These are phyloP conservation scores for Polyporus arcularius DNA, from an alignment of 768 basidiomycete species.

Conservation along the genomic window DNA sequence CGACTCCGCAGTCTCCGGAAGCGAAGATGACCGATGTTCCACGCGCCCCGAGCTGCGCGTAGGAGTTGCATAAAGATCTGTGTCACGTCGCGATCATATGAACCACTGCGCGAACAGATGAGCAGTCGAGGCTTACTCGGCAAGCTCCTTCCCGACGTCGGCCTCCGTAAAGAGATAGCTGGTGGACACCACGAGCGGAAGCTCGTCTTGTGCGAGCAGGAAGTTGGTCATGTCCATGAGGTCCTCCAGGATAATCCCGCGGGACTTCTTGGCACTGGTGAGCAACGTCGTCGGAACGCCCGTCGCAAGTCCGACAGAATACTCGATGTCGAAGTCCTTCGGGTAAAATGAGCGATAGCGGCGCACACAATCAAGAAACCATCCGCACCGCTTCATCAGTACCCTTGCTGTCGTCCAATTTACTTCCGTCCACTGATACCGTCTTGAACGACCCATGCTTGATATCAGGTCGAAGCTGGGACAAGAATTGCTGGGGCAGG, in stretches of 20 bases:
- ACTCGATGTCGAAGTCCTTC: conserved; percentile 36
- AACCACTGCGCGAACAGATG: neutral
- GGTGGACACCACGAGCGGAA: conserved; percentile 33
- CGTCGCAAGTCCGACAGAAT: conserved; percentile 35
- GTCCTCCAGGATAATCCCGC: conserved; percentile 30
- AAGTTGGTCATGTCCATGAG: conserved; percentile 34
- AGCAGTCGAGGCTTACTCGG: conserved; percentile 8
- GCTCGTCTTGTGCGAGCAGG: conserved; percentile 21
- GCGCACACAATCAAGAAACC: conserved; percentile 25
- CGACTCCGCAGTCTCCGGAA: conserved; percentile 39
- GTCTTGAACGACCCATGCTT: conserved; percentile 15
- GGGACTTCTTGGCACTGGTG: conserved; percentile 21
- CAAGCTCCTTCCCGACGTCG: conserved; percentile 19
- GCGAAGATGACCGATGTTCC: conserved; percentile 37
- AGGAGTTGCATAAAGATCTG: conserved; percentile 34
- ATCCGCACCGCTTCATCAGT: conserved; percentile 56
- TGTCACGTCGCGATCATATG: neutral
- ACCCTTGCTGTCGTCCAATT: conserved; percentile 34
- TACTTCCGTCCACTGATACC: conserved; percentile 25
- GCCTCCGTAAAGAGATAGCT: conserved; percentile 35
- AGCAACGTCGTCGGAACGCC: conserved; percentile 34
- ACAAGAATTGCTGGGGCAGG: conserved; percentile 32
- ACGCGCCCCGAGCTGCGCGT: conserved; percentile 35
- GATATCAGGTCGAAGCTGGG: conserved; percentile 19
- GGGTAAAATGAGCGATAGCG: conserved; percentile 2